phyloP scores from a whole-genome alignment of 768 basidiomycete genomes.

The Hysterangium stoloniferum region DNA sequence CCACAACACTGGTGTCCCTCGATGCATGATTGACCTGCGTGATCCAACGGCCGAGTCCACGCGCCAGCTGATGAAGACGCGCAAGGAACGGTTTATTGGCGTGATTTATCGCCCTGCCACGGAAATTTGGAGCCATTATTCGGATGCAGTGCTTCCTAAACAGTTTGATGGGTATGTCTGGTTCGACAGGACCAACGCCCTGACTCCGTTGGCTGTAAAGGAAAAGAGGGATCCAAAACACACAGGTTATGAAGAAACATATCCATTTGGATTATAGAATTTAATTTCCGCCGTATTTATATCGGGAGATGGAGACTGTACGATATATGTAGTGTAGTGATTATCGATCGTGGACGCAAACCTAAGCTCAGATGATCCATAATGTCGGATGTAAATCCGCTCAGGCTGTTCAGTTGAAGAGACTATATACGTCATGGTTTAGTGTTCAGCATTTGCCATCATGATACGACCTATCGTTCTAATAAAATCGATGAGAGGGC shows the following conservation, averaged over 20 bases:
- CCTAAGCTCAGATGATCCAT: too few relatives aligned
- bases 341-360: too few relatives aligned
- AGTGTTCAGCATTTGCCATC: not conserved
- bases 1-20: slow-evolving; percentile 15
- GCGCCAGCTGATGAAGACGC: slow-evolving; percentile 5
- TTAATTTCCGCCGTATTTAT: too few relatives aligned
- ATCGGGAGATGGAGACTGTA: too few relatives aligned
- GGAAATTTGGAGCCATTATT: slow-evolving; percentile 23
- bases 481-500: not conserved
- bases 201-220: not conserved
- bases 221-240: not conserved
- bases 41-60: slow-evolving; percentile 3
- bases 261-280: slow-evolving; percentile 11
- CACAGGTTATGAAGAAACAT: slow-evolving; percentile 7
- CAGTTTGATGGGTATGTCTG: slow-evolving; percentile 22
- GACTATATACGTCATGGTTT: too few relatives aligned
- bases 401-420: too few relatives aligned
- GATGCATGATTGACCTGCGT: slow-evolving; percentile 11
- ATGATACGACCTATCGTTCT: not conserved
- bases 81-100: slow-evolving; percentile 24
- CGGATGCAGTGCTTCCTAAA: slow-evolving; percentile 18
- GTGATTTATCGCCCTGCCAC: slow-evolving; percentile 22
- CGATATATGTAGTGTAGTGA: too few relatives aligned
- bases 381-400: too few relatives aligned
- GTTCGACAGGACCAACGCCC: slow-evolving; percentile 10